Percentiles rank a stretch among this genome's conserved stretches.
phyloP scores from a whole-genome alignment of 768 basidiomycete species.

The Phaeotremella fagi region DNA sequence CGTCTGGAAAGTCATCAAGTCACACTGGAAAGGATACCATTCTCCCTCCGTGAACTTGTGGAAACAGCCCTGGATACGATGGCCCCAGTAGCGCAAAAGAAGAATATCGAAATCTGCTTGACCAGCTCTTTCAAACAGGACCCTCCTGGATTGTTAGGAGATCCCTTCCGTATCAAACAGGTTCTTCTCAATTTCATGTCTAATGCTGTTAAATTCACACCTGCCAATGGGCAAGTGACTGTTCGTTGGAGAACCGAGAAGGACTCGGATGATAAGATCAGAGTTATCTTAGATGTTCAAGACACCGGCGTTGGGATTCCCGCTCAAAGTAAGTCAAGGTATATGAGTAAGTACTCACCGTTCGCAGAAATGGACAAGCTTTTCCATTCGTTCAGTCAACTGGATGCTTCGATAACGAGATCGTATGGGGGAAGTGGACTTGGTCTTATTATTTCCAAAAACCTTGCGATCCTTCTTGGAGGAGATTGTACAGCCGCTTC shows the following conservation, averaged over 20 bases:
- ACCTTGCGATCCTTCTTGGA: conserved; percentile 32
- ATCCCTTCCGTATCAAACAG: conserved; percentile 40
- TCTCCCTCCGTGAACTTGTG: conserved; percentile 34
- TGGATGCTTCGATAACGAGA: conserved; percentile 36
- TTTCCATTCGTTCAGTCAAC: conserved; percentile 38
- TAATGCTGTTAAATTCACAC: conserved; percentile 42
- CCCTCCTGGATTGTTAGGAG: conserved; percentile 33
- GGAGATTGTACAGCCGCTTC: conserved; percentile 34
- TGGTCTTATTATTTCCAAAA: conserved; percentile 37
- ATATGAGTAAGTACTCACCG: background rate
- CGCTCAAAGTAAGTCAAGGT: conserved; percentile 19
- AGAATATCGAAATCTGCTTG: conserved; percentile 36
- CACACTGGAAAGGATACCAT: conserved; percentile 33
- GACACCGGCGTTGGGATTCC: conserved; percentile 45
- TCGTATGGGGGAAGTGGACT: conserved; percentile 38
- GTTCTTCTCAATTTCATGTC: conserved; percentile 30
- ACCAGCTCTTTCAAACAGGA: conserved; percentile 23
- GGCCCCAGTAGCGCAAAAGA: conserved; percentile 28
- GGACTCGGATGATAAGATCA: conserved; percentile 4
- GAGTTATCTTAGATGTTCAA: conserved; percentile 18
- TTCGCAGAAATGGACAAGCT: conserved; percentile 32
- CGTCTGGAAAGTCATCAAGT: conserved; percentile 29
- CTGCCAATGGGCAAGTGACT: conserved; percentile 20
- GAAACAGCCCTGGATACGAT: conserved; percentile 35
- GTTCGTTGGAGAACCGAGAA: conserved; percentile 22